Evolutionary conservation across 805 yeast genomes (phyloP), one percentile per base, ranked within the genome.

Genomic region (Komagataella pseudopastoris): DNA sequence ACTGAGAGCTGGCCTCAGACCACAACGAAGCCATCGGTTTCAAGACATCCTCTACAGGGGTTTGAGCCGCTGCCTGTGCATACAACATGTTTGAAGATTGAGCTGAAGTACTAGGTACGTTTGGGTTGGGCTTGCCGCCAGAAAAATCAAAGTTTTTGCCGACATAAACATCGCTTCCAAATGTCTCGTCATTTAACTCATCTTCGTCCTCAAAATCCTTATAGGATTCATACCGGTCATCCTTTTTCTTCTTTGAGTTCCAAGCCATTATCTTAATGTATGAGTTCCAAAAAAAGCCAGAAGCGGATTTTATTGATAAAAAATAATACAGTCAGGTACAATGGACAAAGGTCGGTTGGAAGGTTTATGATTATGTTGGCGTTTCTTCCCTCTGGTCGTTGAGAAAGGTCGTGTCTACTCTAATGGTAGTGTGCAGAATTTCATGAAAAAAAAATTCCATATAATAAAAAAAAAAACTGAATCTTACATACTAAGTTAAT

Each of bases 191-290:
- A 61, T 87, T 86, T 57, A 83, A 73, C 44, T 85, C 93, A 62
- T 88, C 96, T 49, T 84, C 90, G 39, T 88, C 95, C 59, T 88
- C 95, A 62, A 88, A 88, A 62, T 86, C 89, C 39, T 30, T 30
- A 30, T 30, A 30, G n/a, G 39, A 30, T 5, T 30, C 39, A 60
- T 57, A 43, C 57, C 55, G 51, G 56, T 55, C 12, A 46, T 46
- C 22, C 49, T 52, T 53, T 45, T 53, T 54, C 44, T 45, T 53
- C 50, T 52, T 54, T 50, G 39, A 30, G 14, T 30, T 30, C 39
- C 39, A 30, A 14, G 39, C 39, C 39, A 30, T 30, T 30, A 14
- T 30, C 39, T 30, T 10, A 5, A 30, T 30, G 39, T 30, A 10
- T 6, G 14, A 8, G 3, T 8, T 30, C 12, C 14, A 14, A 30